Base-by-base conservation (phyloP, 2,329 filamentous ascomycete genomes). In the Nannizziopsis arthrosporioides region DNA sequence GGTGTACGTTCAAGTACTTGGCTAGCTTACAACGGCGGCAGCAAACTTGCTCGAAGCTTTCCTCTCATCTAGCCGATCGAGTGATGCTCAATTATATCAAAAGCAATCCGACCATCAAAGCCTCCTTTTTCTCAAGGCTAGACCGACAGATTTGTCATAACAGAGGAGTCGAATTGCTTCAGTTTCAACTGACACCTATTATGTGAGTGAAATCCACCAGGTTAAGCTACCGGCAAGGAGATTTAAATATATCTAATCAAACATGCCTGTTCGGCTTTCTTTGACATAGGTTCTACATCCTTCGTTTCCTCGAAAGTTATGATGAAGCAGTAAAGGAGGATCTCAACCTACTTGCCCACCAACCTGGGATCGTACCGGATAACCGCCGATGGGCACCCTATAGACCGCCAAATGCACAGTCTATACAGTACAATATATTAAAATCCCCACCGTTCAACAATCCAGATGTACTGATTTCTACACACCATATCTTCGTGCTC, bases 281-380 rank as follows among this genome's bases (percentile, higher is more conserved):
- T 36, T 10, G 27, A 15, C 49, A 30, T 46, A 69, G 67, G 61
- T 68, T 65, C 51, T 69, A 68, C 51, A 59, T 58, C 2, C 54
- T 67, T 38, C 68, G 65, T 53, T 69, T 67, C 44, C 58, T 69
- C 10, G 63, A 69, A 52, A 51, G 64, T n/a, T 69, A 68, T 47
- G 53, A 59, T 15, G 59, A 58, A 15, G 63, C 63, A n/a, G 56
- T 65, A 27, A 59, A 60, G 31, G 63, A 68, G 44, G 61, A 64
- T 19, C 63, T 60, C 10, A 64, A 68, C 48, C 51, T 54, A 22
- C 58, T 68, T 31, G 53, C 69, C 27, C 62, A 57, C 10, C 62
- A 65, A 42, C 63, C 64, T 52, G 64, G 67, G 54, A 60, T 63
- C 4, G 65, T 66, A 15, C 57, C 67, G 11, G 57, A 62, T 1